Base-by-base conservation (phyloP, 2,329 filamentous ascomycete genomes). In the Elsinoe batatas region DNA sequence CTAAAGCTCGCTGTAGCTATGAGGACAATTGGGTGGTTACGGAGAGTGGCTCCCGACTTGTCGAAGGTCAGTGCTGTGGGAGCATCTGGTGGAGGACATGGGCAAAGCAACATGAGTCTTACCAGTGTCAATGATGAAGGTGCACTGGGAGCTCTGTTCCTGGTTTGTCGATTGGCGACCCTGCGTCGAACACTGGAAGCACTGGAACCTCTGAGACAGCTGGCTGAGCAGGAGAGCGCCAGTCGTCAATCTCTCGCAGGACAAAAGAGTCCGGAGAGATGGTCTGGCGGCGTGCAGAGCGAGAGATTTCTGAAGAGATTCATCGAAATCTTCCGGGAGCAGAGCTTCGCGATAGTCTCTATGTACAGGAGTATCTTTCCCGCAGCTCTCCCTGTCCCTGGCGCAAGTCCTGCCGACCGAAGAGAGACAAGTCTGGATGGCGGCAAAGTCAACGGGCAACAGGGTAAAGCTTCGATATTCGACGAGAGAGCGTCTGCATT, bases 261-360 rank as follows among this genome's bases (percentile, higher is more conserved):
- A 33, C 11, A 33, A 17, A n/a, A 12, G 43, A 36, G 11, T 22
- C 51, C 56, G 15, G 51, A 59, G n/a, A 18, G 58, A 17, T 62
- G 64, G 70, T 35, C 86, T 79, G 80, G 81, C 79, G 91, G 91
- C 0, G 90, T 95, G 65, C 93, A 97, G 68, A 96, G 91, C 1
- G 93, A 97, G 69, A 81, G 90, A 53, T 98, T 90, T 64, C 74
- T 98, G 42, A 98, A 97, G 70, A 81, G 91, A 47, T 98, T 95
- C 70, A 88, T 98, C 64, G 93, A 98, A 68, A 90, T 98, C 26
- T 97, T 97, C 68, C 86, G 93, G 53, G 93, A 98, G 71, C 93
- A 98, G 70, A 95, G 88, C 67, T 98, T 98, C 69, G 87, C 85
- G 42, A 95, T 97, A 58, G 83, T 97, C 26, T 95, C 89, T 57